Base-by-base conservation (phyloP, 2,329 filamentous ascomycete genomes). In the Tolypocladium nubicola region DNA sequence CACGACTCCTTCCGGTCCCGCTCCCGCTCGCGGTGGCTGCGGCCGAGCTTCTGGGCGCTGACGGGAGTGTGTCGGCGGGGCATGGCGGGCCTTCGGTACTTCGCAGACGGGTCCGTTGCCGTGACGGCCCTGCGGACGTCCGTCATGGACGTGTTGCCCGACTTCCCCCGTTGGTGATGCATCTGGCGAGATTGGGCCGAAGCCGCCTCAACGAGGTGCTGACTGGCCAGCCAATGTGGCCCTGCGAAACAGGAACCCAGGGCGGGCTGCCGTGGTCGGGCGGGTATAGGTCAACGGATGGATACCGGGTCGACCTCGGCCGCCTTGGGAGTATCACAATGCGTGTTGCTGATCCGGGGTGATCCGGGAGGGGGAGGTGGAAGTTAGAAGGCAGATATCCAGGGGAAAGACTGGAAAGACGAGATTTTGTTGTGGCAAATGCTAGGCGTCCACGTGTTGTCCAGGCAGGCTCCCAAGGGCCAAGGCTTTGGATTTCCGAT, bases 91-190 rank as follows among this genome's bases (percentile, higher is more conserved):
- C 79, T 74, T 65, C 78, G 78, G 61, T 76, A 73, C 61, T 76
- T 77, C 11, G 76, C 65, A 45, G 76, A 67, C 16, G 45, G 35
- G 57, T 81, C 78, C 55, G 75, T 71, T 41, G 72, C 70, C 9
- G 72, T 69, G 58, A 76, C 75, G 37, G 76, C 71, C 65, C 79
- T 81, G 63, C 80, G 78, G 30, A 80, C 76, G 63, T 83, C 81
- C 47, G 80, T 81, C 70, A 74, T 74, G 56, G 80, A 81, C 49
- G 77, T 75, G 69, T 79, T 80, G 60, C 81, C 80, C 52, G 81
- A 83, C 71, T 77, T 82, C 66, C 78, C 77, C 65, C 81, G 77
- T 59, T 75, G 76, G 68, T 84, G 80, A 69, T 82, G 79, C 81
- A 84, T 57, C 19, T 43, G 50, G 38, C 21, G 53, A 52, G 40